phyloP scores from a whole-genome alignment of 2,329 filamentous ascomycete genomes.

The Arthroderma sp. region DNA sequence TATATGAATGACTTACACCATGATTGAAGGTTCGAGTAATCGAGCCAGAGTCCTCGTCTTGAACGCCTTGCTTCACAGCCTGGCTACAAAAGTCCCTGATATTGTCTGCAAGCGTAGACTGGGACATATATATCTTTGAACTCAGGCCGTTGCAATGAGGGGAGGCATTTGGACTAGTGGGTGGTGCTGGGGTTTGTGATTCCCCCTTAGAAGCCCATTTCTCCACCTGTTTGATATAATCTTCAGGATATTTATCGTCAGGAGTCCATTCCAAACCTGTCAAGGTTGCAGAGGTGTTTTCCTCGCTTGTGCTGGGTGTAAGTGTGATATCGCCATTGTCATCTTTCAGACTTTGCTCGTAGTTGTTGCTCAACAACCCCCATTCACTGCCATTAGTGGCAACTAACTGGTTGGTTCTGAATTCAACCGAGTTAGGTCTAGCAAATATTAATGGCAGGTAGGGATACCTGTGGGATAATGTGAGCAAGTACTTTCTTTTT shows the following conservation, averaged over 20 bases:
- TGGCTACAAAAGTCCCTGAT: slow-evolving; percentile 6
- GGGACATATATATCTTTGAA: slow-evolving; percentile 3
- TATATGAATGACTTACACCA: neutral
- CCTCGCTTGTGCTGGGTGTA: neutral
- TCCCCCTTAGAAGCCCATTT: neutral
- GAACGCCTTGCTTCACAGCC: slow-evolving; percentile 6
- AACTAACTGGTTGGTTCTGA: neutral
- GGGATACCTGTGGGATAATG: neutral
- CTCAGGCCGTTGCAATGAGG: slow-evolving; percentile 6
- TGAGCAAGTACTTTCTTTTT: neutral
- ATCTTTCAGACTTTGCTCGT: too few species aligned
- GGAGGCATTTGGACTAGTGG: neutral
- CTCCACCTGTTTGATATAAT: neutral
- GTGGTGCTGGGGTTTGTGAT: neutral
- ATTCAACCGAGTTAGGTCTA: neutral
- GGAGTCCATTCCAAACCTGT: neutral
- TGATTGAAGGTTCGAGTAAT: slow-evolving; percentile 4
- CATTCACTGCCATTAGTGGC: neutral
- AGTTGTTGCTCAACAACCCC: neutral
- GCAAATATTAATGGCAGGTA: neutral
- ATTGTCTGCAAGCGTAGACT: neutral
- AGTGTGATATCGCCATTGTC: neutral
- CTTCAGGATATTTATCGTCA: neutral
- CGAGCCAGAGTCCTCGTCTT: neutral
- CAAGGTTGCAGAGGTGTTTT: neutral